These are phyloP conservation scores for Backusella macrospora DNA, from an alignment of 192 early-diverging fungal species.

Conservation along the genomic window DNA sequence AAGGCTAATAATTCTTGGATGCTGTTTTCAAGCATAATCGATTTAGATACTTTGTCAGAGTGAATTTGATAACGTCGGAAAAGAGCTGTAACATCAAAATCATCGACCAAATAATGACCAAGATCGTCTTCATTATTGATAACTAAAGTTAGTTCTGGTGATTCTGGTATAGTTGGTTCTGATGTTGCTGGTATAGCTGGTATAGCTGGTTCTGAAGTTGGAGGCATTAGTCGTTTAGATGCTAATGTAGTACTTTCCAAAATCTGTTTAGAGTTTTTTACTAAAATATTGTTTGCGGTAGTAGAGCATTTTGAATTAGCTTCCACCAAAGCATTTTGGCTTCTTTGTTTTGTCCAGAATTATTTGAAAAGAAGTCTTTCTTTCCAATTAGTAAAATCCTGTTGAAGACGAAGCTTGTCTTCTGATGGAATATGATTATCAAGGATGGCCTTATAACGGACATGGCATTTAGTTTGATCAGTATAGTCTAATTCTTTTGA, in stretches of 20 bases:
- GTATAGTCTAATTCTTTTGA: background rate
- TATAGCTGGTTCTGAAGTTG: no score
- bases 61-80: background rate
- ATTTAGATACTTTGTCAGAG: background rate
- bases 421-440: background rate
- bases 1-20: slow-evolving; percentile 10
- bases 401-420: background rate
- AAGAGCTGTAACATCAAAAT: background rate
- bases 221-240: no score
- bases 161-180: no score
- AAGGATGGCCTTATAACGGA: background rate
- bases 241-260: background rate
- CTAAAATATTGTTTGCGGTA: background rate
- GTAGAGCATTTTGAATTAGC: slow-evolving; percentile 3
- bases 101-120: background rate
- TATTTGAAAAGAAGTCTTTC: background rate
- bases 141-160: no score
- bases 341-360: slow-evolving; percentile 2
- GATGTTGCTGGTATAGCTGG: no score
- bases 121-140: no score
- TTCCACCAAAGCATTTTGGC: background rate
- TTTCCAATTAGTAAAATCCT: slow-evolving; percentile 4
- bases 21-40: background rate
- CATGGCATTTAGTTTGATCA: background rate
- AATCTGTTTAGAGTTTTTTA: background rate